Evolutionary conservation across 495 filamentous ascomycete genomes (phyloP), one percentile per base, ranked within the genome.

Genomic region (Penicillium daleae): DNA sequence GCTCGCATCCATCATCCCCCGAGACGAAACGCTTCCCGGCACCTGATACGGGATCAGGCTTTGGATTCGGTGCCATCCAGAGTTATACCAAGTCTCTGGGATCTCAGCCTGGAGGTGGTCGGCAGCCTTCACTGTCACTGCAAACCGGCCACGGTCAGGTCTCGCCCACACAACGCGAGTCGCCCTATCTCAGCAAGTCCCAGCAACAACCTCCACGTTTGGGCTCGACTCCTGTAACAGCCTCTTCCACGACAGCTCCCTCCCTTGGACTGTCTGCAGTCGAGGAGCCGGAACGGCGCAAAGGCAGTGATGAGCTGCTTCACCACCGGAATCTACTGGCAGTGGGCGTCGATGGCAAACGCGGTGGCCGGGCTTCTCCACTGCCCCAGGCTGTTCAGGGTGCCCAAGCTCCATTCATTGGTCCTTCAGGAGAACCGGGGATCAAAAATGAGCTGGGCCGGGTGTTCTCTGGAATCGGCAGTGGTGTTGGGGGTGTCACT

Each of bases 351-450:
- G 78, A 83, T 53, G 75, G 71, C 27, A 82, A 81, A 61, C 74
- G 79, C 24, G 69, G 75, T n/a, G 80, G 83, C 0, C 82, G 81
- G 29, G 76, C 79, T n/a, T 97, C 93, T 24, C 93, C 93, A 0
- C 78, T 96, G 17, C 93, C 93, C 6, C 93, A 97, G 75, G 92
- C 93, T 10, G 93, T 97, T 3, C 93, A 97, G 69, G 93, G 93
- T 19, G 93, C 92, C 6, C 92, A 96, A 76, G 89, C 87, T 32
- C 89, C 91, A 64, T 82, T 87, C 35, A 81, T 88, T 35, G 89
- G 89, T 15, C 89, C 91, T 2, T 86, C 86, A 24, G 89, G 87
- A 6, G 92, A 96, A 66, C 88, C 92, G 0, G 86, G 87, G 10
- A 93, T 97, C 68, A 97, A 96, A 81, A 93, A 87, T 71, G 93